Percentiles rank a stretch among this genome's conserved stretches.
These are phyloP conservation scores for Theobroma cacao DNA, from an alignment of 345 rosid species.

Conservation along the genomic window DNA sequence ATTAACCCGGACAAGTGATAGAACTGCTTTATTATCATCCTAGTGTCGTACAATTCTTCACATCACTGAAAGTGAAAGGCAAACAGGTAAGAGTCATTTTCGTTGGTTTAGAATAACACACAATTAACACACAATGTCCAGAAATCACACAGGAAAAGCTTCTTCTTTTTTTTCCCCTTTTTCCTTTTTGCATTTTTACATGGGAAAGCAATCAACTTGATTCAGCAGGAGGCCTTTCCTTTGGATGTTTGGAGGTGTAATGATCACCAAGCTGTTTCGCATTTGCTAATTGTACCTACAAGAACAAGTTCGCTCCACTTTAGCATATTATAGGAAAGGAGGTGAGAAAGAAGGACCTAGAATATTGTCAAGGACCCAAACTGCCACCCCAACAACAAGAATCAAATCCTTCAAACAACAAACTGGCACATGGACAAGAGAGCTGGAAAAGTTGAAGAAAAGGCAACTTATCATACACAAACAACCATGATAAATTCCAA, in stretches of 20 bases:
- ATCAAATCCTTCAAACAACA: background rate
- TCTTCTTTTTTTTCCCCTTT: background rate
- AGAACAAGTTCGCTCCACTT: slow-evolving; percentile 7
- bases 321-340: background rate
- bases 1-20: background rate
- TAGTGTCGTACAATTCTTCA: background rate
- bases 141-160: background rate
- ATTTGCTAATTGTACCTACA: slow-evolving; percentile 64
- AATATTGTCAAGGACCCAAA: background rate
- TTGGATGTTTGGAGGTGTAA: slow-evolving; percentile 64
- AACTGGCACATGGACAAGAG: background rate
- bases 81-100: background rate
- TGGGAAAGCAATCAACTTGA: slow-evolving; percentile 32
- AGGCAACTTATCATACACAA: background rate
- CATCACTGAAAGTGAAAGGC: background rate
- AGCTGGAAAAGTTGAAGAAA: background rate
- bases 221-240: slow-evolving; percentile 57
- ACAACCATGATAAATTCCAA: background rate
- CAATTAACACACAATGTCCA: background rate
- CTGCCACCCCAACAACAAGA: background rate
- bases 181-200: background rate
- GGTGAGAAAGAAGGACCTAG: background rate
- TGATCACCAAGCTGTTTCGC: slow-evolving; percentile 69
- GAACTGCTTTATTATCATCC: background rate
- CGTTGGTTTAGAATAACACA: background rate